Percentiles rank a stretch among this genome's conserved stretches.
phyloP scores from a whole-genome alignment of 495 filamentous ascomycete species.

The Lophium mytilinum region DNA sequence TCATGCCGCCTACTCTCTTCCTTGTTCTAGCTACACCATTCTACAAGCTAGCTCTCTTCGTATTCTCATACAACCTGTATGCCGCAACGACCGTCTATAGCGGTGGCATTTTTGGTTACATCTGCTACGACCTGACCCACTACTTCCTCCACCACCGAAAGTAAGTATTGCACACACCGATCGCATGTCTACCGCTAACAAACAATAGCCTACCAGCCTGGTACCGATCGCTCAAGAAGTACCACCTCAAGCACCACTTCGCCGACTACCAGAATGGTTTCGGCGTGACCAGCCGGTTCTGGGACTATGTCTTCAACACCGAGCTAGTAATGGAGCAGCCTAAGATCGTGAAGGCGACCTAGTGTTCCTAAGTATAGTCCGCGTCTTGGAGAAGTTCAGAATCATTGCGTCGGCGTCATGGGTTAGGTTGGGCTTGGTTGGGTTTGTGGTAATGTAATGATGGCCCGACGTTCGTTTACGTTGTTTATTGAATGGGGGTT shows the following conservation, averaged over 20 bases:
- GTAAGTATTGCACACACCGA: conserved; percentile 38
- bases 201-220: conserved; percentile 61
- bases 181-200: conserved; percentile 6
- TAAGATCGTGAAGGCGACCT: conserved; percentile 34
- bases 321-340: conserved; percentile 49
- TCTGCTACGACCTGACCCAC: conserved; percentile 94
- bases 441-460: too few species aligned
- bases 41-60: conserved; percentile 79
- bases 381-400: too few species aligned
- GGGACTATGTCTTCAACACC: conserved; percentile 89
- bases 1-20: conserved; percentile 94
- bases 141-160: conserved; percentile 99
- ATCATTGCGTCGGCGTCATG: too few species aligned
- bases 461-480: too few species aligned
- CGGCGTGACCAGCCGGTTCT: conserved; percentile 95
- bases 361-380: too few species aligned
- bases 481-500: too few species aligned
- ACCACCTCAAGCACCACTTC: conserved; percentile 94
- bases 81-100: conserved; percentile 68
- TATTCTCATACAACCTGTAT: conserved; percentile 83
- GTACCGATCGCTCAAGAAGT: conserved; percentile 88
- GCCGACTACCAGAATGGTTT: conserved; percentile 97
- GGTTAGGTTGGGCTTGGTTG: too few species aligned
- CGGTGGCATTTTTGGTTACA: conserved; percentile 90
- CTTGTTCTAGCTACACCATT: conserved; percentile 77